Evolutionary conservation across 495 filamentous ascomycete species (phyloP), one percentile per base, ranked within the genome.

Genomic region (Penicillium bovifimosum): DNA sequence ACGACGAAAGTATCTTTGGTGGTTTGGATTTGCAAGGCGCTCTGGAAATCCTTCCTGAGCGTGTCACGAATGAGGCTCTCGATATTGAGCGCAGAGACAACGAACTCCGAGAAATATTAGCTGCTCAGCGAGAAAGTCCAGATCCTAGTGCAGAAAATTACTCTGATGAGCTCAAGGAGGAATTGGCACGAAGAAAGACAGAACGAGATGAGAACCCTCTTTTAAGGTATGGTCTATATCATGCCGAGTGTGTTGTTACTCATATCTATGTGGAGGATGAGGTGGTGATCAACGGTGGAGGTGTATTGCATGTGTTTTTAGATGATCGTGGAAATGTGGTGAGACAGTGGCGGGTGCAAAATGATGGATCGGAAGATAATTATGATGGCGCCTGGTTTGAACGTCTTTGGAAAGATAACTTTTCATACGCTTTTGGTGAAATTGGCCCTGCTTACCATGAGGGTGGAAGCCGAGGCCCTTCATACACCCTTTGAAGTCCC

Each of bases 211-310:
- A 24, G 4, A 24, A 24, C 20, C 20, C 20, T 24, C 20, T 24
- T 24, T 2, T 2, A 4, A 2, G 2, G 2, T 50, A 50, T 11
- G 47, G 8, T n/a, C n/a, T 29, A 13, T 42, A 42, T 29, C 41
- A 42, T 3, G 41, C 41, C 2, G 28, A 41, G 10, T 83, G 60
- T 53, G 51, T 53, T 36, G 71, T 51, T 44, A 48, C 39, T 26
- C 27, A 35, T 41, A 36, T 38, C 10, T 38, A 10, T 39, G 52
- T 50, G 11, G 52, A 56, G 32, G 32, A 43, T 46, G 39, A 48
- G 6, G 51, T 39, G 0, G 51, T 35, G 14, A 8, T 40, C 7
- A 45, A 40, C 41, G 51, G 51, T 7, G 51, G 51, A 16, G 20
- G 20, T 24, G 24, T 47, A n/a, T 53, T 53, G 34, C 41, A 53